These are phyloP conservation scores for Candida tunisiensis DNA, from an alignment of 1,139 yeast genomes.

Conservation along the genomic window DNA sequence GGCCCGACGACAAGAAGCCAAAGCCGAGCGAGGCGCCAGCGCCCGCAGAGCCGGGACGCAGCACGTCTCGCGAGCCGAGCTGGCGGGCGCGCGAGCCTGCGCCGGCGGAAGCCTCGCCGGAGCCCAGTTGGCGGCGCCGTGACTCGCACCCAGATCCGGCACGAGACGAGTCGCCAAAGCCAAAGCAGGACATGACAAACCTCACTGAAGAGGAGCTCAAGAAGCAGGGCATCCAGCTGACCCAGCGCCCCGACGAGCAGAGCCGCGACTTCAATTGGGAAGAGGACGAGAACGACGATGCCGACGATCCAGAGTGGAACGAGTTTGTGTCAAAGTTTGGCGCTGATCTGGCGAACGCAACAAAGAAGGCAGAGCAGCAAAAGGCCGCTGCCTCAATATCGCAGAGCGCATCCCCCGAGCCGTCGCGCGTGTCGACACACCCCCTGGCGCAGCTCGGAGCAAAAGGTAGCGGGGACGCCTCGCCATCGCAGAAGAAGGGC, in stretches of 20 bases:
- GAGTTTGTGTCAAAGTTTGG: slow-evolving; percentile 1
- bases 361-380: slow-evolving; percentile 1
- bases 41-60: background rate
- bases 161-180: slow-evolving; percentile 1
- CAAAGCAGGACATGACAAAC: slow-evolving; percentile 1
- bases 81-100: background rate
- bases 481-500: slow-evolving; percentile 1
- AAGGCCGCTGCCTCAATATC: background rate
- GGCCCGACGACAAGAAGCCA: no score
- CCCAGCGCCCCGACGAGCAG: slow-evolving; percentile 15
- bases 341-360: slow-evolving; percentile 1
- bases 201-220: slow-evolving; percentile 19
- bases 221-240: slow-evolving; percentile 18
- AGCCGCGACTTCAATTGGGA: slow-evolving; percentile 21
- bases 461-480: slow-evolving; percentile 2
- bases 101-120: background rate
- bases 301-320: background rate
- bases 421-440: no score
- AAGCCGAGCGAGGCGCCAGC: background rate
- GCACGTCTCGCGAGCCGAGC: background rate
- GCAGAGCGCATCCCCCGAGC: no score
- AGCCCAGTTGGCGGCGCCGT: slow-evolving; percentile 2
- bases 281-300: slow-evolving; percentile 10
- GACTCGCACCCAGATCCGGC: slow-evolving; percentile 2
- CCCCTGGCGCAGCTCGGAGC: no score